Conservation (phyloP, 2,329 filamentous ascomycete genomes). For the Teratosphaeriaceae sp. region DNA sequence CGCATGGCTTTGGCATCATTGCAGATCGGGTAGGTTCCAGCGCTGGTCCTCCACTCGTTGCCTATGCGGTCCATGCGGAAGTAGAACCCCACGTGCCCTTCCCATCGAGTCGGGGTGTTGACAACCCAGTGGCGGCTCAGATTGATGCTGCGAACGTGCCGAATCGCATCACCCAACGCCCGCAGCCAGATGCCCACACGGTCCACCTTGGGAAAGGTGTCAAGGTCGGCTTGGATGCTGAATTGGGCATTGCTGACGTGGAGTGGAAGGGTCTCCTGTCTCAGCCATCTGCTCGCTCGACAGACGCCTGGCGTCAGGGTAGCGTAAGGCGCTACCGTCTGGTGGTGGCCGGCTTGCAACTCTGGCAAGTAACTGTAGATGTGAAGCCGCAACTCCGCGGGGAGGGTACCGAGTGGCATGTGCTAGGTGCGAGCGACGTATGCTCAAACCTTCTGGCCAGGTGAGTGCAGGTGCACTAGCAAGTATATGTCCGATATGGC, state of each 20-base stretch:
- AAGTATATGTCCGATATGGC: neutral
- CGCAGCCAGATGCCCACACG: slow-evolving; percentile 14
- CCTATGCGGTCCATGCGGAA: slow-evolving; percentile 11
- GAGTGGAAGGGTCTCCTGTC: slow-evolving; percentile 20
- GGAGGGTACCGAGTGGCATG: slow-evolving; percentile 4
- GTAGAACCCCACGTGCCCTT: slow-evolving; percentile 25
- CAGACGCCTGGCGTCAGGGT: slow-evolving; percentile 19
- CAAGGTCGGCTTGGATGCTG: slow-evolving; percentile 15
- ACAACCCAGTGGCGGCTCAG: slow-evolving; percentile 20
- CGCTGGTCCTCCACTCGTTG: slow-evolving; percentile 7
- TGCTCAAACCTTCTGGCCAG: too few relatives aligned
- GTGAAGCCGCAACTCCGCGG: slow-evolving; percentile 6
- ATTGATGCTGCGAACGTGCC: slow-evolving; percentile 15
- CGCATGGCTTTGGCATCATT: slow-evolving; percentile 19
- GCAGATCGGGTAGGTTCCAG: slow-evolving; percentile 12
- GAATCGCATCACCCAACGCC: slow-evolving; percentile 10
- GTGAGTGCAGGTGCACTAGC: neutral
- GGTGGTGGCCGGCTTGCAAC: slow-evolving; percentile 1
- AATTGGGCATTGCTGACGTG: slow-evolving; percentile 17
- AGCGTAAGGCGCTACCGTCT: slow-evolving; percentile 12
- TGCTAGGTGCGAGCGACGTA: too few relatives aligned
- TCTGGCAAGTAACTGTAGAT: slow-evolving; percentile 9
- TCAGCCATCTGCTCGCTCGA: slow-evolving; percentile 12
- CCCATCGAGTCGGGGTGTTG: slow-evolving; percentile 14
- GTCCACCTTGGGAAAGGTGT: slow-evolving; percentile 5